Base-by-base conservation (phyloP, 139 green algal genomes). In the Chlamydomonas eustigma region DNA sequence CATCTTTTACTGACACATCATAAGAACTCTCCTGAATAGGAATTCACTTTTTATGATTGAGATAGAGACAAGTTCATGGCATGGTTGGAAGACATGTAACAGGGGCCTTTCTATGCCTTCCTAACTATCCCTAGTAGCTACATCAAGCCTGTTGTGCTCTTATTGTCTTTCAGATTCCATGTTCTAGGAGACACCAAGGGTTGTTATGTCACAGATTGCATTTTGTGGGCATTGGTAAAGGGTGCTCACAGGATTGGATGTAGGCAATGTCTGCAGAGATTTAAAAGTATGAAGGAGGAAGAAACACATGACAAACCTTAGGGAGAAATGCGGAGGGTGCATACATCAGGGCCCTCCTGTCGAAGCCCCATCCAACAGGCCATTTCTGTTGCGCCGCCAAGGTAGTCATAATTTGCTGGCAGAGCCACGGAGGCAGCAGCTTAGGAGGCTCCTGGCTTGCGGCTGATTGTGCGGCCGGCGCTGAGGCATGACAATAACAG, bases 311-410 rank as follows among this genome's bases (percentile, higher is more conserved):
- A n/a, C 68, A 28, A n/a, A 76, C 70, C 37, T 33, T 22, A 22
- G 37, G 70, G 33, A 77, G 34, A 51, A 70, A 77, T 34, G 34
- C 37, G 71, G 24, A 39, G 0, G 75, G 72, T 6, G 76, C 37
- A 67, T 76, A 85, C 37, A 83, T 50, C 77, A 81, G 82, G 68
- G 82, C 83, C 52, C 69, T 69, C 32, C 81, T 71, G 37, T 86
- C 81, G 51, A 68, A 86, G 0, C 63, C 76, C 69, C 69, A 83
- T 8, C 74, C 74, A 3, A 5, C 3, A 1, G 44, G 2, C 81
- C 81, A 86, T 34, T 66, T 73, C 68, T 86, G 28, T 37, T 64
- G 36, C 39, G 28, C 12, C 1, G 81, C 73, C 37, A 73, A 35
- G 32, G 58, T 30, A 3, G 1, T 50, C 30, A 86, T 50, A 24